These are phyloP conservation scores for Pseudogymnoascus sp. DNA, from an alignment of 2,329 filamentous ascomycete species.

Conservation along the genomic window DNA sequence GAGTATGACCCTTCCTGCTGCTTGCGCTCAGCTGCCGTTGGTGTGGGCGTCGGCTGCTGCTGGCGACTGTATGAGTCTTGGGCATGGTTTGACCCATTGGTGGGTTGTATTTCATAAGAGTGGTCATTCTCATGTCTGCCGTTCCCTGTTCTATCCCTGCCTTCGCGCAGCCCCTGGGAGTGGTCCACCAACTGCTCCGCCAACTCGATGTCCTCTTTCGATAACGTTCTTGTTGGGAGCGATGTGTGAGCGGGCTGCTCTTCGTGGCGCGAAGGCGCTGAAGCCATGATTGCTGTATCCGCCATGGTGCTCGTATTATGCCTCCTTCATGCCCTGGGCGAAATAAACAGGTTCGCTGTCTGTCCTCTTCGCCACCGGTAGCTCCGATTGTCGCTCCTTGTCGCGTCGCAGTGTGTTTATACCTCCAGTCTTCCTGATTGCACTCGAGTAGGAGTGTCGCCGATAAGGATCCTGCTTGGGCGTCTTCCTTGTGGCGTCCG, in stretches of 20 bases:
- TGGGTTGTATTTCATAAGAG: neutral
- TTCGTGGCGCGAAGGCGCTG: neutral
- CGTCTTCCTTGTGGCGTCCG: neutral
- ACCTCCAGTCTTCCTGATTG: neutral
- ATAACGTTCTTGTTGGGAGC: slow-evolving; percentile 19
- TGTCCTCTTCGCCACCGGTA: neutral
- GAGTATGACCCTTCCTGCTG: slow-evolving; percentile 4
- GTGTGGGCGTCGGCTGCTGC: neutral
- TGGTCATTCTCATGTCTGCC: slow-evolving; percentile 3
- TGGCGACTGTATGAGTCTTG: neutral
- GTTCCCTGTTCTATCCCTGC: neutral
- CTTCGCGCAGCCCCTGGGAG: slow-evolving; percentile 15
- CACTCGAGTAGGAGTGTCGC: neutral
- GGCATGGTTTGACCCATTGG: slow-evolving; percentile 4
- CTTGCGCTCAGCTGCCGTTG: neutral
- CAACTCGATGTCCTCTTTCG: slow-evolving; percentile 23
- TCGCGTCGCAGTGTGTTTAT: neutral
- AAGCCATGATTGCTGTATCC: slow-evolving; percentile 4
- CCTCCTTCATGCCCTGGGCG: neutral
- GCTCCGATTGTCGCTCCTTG: neutral
- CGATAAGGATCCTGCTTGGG: neutral
- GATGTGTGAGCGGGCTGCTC: neutral
- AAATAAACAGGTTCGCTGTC: neutral
- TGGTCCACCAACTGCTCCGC: slow-evolving; percentile 21
- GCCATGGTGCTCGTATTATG: neutral